phyloP scores from a whole-genome alignment of 352 stramenopile species.

The Globisporangium middletonii region DNA sequence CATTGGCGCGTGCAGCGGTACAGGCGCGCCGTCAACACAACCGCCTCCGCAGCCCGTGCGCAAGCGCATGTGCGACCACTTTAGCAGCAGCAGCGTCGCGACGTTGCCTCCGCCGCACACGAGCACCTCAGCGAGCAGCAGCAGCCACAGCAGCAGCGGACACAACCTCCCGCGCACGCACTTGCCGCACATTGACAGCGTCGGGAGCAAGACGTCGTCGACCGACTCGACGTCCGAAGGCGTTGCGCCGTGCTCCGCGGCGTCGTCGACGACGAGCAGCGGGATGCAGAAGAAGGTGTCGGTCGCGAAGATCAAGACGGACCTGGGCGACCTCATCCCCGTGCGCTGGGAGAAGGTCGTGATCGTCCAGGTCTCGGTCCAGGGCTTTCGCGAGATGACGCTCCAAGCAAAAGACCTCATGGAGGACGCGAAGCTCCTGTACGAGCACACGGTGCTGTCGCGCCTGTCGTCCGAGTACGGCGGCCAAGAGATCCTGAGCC shows the following conservation, averaged over 20 bases:
- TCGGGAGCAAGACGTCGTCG: conserved; percentile 17
- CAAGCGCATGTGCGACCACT: conserved; percentile 16
- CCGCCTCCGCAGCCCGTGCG: conserved; percentile 4
- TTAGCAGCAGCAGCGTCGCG: conserved; percentile 1
- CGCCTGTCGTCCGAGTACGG: conserved; percentile 79
- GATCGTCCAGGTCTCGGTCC: conserved; percentile 80
- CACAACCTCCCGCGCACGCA: conserved; percentile 12
- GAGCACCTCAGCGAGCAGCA: neutral
- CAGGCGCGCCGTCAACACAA: too few relatives aligned
- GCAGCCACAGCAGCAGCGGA: neutral
- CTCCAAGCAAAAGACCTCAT: conserved; percentile 73
- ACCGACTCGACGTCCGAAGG: conserved; percentile 13
- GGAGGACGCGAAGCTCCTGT: conserved; percentile 82
- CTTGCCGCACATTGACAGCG: conserved; percentile 13
- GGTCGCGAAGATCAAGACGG: conserved; percentile 71
- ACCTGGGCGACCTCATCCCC: conserved; percentile 63
- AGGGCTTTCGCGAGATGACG: conserved; percentile 78
- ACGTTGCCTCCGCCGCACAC: conserved; percentile 2
- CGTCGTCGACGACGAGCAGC: conserved; percentile 3
- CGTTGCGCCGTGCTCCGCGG: neutral
- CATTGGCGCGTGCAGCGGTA: too few relatives aligned
- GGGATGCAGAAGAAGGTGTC: conserved; percentile 43
- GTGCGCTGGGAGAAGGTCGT: conserved; percentile 81
- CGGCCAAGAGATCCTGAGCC: conserved; percentile 74
- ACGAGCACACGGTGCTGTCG: conserved; percentile 83